A percentile compares a stretch with the other conserved stretches of the same genome.
Conservation (phyloP, 129 eudicot species). For the Dittrichia graveolens region DNA sequence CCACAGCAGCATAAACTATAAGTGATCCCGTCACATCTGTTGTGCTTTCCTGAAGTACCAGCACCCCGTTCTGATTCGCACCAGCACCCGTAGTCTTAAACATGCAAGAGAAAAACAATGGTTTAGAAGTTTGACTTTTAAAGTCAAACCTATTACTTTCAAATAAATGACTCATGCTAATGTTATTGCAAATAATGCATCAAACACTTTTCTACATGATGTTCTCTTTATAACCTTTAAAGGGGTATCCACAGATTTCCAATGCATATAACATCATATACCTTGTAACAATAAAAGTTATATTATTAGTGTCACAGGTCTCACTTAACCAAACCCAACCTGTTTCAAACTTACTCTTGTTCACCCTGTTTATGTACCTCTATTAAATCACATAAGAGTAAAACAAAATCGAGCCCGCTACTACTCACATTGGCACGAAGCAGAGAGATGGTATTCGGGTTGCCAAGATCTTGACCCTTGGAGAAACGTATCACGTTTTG, state of each 20-base stretch:
- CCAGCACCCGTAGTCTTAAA: constrained; percentile 53
- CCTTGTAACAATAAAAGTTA: too few species aligned
- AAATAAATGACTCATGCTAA: constrained; percentile 8
- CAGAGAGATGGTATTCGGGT: constrained; percentile 52
- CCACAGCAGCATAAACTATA: constrained; percentile 67
- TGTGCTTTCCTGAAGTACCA: constrained; percentile 75
- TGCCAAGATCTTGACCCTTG: constrained; percentile 56
- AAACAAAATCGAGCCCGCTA: background rate
- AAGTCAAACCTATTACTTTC: constrained; percentile 3
- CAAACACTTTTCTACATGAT: too few species aligned
- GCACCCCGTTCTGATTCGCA: constrained; percentile 46
- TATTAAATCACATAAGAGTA: too few species aligned
- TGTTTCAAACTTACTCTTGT: too few species aligned
- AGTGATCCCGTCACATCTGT: constrained; percentile 60
- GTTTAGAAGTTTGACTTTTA: constrained; percentile 15
- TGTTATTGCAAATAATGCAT: constrained; percentile 16
- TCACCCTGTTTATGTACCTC: too few species aligned
- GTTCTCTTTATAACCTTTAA: too few species aligned
- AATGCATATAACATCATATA: too few species aligned
- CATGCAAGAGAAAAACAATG: constrained; percentile 5
- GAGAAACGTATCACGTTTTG: constrained; percentile 57
- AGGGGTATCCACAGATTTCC: too few species aligned
- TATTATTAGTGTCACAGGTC: too few species aligned
- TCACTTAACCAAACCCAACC: too few species aligned
- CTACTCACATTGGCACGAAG: constrained; percentile 68